Percentiles rank a stretch among this genome's conserved stretches.
These are phyloP conservation scores for Friedmanniomyces simplex DNA, from an alignment of 495 filamentous ascomycete species.

Conservation along the genomic window DNA sequence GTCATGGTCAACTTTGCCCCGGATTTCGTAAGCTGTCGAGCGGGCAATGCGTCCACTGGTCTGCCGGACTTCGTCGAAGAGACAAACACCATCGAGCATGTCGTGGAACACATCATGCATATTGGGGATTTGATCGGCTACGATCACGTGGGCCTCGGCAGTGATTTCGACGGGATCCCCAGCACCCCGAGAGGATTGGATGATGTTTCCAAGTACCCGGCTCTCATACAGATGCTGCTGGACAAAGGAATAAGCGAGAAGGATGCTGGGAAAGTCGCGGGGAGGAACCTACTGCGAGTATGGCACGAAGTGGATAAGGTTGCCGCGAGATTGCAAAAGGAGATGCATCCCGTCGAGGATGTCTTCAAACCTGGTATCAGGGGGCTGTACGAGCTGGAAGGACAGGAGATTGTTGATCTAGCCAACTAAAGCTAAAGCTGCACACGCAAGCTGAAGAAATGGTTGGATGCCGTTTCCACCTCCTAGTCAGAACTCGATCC, in stretches of 20 bases:
- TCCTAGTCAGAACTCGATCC: no score
- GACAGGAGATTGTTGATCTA: background rate
- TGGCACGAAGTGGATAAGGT: conserved; percentile 37
- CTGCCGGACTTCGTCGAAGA: conserved; percentile 37
- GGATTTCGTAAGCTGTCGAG: conserved; percentile 63
- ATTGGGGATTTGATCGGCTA: conserved; percentile 61
- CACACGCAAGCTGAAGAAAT: no score
- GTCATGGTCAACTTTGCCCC: conserved; percentile 76
- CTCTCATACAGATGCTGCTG: conserved; percentile 57
- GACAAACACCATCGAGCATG: conserved; percentile 67
- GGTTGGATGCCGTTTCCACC: no score
- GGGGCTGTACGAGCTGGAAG: background rate
- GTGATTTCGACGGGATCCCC: conserved; percentile 59
- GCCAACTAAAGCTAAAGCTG: background rate
- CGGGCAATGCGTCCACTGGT: conserved; percentile 34
- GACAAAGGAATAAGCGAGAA: conserved; percentile 31
- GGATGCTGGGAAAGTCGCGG: conserved; percentile 32
- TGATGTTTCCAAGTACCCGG: conserved; percentile 78
- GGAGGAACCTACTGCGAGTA: conserved; percentile 34
- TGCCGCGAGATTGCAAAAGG: conserved; percentile 27
- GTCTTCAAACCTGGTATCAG: conserved; percentile 2
- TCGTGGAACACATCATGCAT: conserved; percentile 63
- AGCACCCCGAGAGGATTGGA: conserved; percentile 50
- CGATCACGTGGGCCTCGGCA: conserved; percentile 64
- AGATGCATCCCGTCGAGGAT: conserved; percentile 30